These are phyloP conservation scores for Huntiella bhutanensis DNA, from an alignment of 2,329 filamentous ascomycete species.

Conservation along the genomic window DNA sequence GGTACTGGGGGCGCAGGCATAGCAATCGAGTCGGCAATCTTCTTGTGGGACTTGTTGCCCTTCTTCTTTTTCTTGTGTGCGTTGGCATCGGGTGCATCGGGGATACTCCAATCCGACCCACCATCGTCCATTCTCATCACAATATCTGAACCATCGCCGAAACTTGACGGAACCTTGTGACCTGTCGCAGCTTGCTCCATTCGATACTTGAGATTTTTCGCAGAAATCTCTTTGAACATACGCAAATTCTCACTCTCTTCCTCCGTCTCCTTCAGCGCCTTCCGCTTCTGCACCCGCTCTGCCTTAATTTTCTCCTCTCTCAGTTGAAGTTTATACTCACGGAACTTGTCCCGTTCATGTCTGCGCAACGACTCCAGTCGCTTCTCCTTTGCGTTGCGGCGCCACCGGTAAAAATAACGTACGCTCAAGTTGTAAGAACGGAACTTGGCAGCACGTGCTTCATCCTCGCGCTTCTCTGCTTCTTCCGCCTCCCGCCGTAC, in stretches of 20 bases:
- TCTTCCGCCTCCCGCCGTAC: constrained; percentile 23
- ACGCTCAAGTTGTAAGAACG: constrained; percentile 29
- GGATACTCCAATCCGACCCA: constrained; percentile 9
- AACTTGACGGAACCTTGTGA: no score
- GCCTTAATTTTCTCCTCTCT: constrained; percentile 20
- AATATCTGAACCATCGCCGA: no score
- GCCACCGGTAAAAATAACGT: constrained; percentile 40
- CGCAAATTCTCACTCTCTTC: constrained; percentile 6
- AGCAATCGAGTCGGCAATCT: not conserved
- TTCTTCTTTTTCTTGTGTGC: constrained; percentile 3
- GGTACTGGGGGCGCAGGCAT: constrained; percentile 7
- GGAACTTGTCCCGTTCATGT: constrained; percentile 31
- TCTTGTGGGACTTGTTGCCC: not conserved
- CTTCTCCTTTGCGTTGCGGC: constrained; percentile 27
- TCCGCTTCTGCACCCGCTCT: constrained; percentile 8
- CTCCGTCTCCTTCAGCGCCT: not conserved
- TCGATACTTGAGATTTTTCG: constrained; percentile 16
- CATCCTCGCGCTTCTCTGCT: constrained; percentile 29
- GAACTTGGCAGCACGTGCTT: constrained; percentile 29
- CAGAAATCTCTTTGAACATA: constrained; percentile 10
- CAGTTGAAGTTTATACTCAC: constrained; percentile 23
- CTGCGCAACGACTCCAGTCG: constrained; percentile 31
- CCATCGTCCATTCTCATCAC: constrained; percentile 7
- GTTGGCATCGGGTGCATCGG: constrained; percentile 5
- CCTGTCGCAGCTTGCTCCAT: constrained; percentile 20